Conservation (phyloP, 2,329 filamentous ascomycete species). For the Colletotrichum cordylinicola region DNA sequence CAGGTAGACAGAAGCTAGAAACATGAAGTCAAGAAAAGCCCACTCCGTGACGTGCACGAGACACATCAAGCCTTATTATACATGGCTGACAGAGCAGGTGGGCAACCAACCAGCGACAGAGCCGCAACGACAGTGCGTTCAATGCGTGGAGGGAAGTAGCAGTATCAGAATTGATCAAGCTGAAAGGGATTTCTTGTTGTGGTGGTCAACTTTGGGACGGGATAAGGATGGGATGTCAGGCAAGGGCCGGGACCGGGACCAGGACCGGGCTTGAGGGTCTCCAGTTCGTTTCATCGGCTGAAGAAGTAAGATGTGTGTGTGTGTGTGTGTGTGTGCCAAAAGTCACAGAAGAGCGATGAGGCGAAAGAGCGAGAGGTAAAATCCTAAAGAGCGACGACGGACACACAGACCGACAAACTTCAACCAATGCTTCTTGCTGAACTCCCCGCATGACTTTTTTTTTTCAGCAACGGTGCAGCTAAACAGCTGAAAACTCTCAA, state of each 20-base stretch:
- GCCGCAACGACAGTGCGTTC: not conserved
- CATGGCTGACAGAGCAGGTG: constrained; percentile 10
- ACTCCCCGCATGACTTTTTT: not conserved
- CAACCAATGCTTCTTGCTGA: not conserved
- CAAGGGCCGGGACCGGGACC: not conserved
- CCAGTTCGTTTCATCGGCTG: constrained; percentile 18
- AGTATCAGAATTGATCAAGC: not conserved
- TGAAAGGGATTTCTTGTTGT: not conserved
- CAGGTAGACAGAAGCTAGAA: not conserved
- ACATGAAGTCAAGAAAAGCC: not conserved
- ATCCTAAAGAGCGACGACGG: not conserved
- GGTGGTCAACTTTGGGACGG: not conserved
- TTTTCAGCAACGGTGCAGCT: not conserved
- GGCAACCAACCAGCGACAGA: not conserved
- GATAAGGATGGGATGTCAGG: constrained; percentile 10
- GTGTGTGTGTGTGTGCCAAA: not conserved
- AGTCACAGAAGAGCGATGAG: not conserved
- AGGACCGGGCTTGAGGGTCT: not conserved
- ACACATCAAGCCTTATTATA: constrained; percentile 9
- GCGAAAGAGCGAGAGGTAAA: not conserved
- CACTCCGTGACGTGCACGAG: constrained; percentile 18
- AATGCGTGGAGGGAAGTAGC: not conserved
- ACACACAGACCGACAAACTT: not conserved
- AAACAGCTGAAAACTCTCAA: not conserved
- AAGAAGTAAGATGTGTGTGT: not conserved